These are phyloP conservation scores for Claviceps pusilla DNA, from an alignment of 2,329 filamentous ascomycete species.

Conservation along the genomic window DNA sequence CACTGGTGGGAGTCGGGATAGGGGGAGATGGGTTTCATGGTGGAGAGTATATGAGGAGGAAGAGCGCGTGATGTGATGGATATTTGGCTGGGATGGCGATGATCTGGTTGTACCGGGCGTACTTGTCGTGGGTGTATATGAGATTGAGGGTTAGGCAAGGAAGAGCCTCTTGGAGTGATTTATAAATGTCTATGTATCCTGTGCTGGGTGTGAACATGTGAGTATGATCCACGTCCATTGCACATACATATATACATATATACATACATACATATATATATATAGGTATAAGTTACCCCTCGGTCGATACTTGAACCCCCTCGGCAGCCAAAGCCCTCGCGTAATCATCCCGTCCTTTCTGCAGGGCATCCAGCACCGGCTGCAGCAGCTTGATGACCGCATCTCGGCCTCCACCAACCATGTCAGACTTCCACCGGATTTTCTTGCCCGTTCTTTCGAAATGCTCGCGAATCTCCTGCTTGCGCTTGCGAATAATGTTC, in stretches of 20 bases:
- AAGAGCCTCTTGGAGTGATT: background rate
- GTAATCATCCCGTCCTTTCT: conserved; percentile 57
- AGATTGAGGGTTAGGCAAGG: no score
- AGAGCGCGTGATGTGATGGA: no score
- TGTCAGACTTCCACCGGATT: conserved; percentile 51
- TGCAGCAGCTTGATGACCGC: conserved; percentile 64
- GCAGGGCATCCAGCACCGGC: conserved; percentile 56
- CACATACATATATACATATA: no score
- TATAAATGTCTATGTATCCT: background rate
- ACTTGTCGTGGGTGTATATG: background rate
- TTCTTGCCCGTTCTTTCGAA: conserved; percentile 61
- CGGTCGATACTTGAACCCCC: conserved; percentile 32
- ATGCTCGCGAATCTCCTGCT: conserved; percentile 54
- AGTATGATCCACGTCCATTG: no score
- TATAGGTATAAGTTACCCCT: conserved; percentile 14
- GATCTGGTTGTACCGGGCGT: no score
- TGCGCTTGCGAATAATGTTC: conserved; percentile 49
- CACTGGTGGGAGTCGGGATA: no score
- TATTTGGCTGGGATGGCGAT: no score
- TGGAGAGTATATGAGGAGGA: no score
- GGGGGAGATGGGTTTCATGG: no score
- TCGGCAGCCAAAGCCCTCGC: conserved; percentile 54
- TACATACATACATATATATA: background rate
- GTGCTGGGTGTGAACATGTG: no score
- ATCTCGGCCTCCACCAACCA: conserved; percentile 58